Evolutionary conservation across 495 filamentous ascomycete genomes (phyloP).

Genomic region (Hyphodiscus hymeniophilus): DNA sequence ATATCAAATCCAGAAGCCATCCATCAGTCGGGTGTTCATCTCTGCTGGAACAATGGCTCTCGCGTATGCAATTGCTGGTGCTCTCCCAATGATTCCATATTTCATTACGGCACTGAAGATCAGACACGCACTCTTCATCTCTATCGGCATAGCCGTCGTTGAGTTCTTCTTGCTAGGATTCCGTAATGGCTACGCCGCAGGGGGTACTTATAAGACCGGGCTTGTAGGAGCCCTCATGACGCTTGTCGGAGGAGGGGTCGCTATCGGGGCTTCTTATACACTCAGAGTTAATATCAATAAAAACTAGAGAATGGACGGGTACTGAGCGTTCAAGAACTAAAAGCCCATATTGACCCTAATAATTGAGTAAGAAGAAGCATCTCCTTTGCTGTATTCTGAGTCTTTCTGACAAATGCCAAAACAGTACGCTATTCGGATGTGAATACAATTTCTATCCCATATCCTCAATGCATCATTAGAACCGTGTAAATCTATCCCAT

Average conservation of each 20-base stretch:
- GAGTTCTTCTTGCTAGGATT: conserved; percentile 46
- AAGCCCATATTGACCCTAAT: no score
- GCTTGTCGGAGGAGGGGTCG: conserved; percentile 32
- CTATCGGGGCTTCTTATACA: conserved; percentile 36
- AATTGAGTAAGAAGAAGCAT: no score
- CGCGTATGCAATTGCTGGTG: conserved; percentile 46
- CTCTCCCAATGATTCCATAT: conserved; percentile 51
- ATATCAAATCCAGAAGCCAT: conserved; percentile 37
- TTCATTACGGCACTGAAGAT: conserved; percentile 41
- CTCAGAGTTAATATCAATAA: no score
- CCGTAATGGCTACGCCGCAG: conserved; percentile 36
- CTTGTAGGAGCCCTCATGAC: conserved; percentile 35
- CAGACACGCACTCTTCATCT: conserved; percentile 36
- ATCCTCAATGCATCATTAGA: no score
- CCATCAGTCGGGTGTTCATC: conserved; percentile 33
- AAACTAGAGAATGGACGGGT: no score
- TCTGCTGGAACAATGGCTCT: conserved; percentile 42
- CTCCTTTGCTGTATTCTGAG: no score
- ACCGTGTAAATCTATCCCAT: no score
- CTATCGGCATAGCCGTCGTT: conserved; percentile 41
- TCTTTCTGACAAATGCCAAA: no score
- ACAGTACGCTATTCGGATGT: no score
- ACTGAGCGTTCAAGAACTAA: no score
- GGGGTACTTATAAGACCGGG: conserved; percentile 28
- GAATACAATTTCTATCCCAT: no score